Percentiles rank a stretch among this genome's conserved stretches.
phyloP scores from a whole-genome alignment of 495 filamentous ascomycete genomes.

The Penicillium turbatum region DNA sequence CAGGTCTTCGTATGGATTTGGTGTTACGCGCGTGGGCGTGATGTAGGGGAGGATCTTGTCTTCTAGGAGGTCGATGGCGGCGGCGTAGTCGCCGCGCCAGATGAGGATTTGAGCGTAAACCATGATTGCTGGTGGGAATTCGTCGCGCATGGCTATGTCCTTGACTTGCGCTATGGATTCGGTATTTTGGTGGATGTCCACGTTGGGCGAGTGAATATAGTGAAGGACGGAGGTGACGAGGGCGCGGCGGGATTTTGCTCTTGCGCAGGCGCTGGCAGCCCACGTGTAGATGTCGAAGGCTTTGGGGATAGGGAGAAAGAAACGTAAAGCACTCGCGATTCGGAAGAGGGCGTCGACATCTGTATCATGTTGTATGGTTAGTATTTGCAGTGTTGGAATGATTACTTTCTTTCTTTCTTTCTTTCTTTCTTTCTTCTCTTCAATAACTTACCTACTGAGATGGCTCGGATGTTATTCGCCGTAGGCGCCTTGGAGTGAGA shows the following conservation, averaged over 20 bases:
- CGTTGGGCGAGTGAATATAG: conserved; percentile 8
- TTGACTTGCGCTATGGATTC: conserved; percentile 18
- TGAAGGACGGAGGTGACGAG: background rate
- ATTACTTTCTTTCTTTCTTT: too few relatives aligned
- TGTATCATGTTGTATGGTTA: conserved; percentile 2
- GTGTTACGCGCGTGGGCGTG: conserved; percentile 5
- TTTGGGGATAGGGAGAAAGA: too few relatives aligned
- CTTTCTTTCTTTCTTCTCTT: background rate
- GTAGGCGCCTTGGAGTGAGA: conserved; percentile 10
- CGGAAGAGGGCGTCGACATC: conserved; percentile 29
- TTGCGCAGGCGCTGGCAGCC: conserved; percentile 20
- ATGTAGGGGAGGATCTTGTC: conserved; percentile 21
- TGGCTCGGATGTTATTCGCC: conserved; percentile 12
- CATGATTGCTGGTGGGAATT: conserved; percentile 30
- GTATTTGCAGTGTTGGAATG: background rate
- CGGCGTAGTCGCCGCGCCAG: conserved; percentile 15
- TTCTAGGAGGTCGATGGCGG: conserved; percentile 25
- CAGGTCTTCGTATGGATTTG: conserved; percentile 9
- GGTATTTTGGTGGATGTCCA: conserved; percentile 9
- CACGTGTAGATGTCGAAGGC: conserved; percentile 16
- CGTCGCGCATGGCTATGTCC: conserved; percentile 16
- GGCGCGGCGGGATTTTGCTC: conserved; percentile 20
- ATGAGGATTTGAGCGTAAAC: conserved; percentile 29
- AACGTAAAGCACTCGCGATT: too few relatives aligned
- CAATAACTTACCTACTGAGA: conserved; percentile 28